Base-by-base conservation (phyloP, 169 alveolate genomes). In the Eimeria brunetti region DNA sequence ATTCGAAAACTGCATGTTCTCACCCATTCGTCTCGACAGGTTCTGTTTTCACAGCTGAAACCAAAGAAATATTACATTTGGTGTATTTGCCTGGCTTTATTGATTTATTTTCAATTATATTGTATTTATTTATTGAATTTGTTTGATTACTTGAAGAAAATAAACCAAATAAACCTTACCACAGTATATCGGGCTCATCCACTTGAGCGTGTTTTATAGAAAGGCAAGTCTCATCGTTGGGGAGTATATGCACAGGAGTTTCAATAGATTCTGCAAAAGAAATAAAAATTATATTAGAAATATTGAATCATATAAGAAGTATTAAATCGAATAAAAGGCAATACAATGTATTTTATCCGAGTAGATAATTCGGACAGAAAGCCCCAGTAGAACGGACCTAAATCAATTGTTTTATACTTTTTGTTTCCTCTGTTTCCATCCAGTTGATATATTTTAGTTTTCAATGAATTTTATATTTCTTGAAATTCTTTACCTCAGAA, bases 1-100 rank as follows among this genome's bases (percentile, higher is more conserved):
- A 18, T n/a, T 27, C 0, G n/a, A 27, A 51, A 2, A 56, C 33
- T 44, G 44, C 1, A 38, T 24, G 2, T 0, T 7, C 95, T 73
- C 44, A 94, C 96, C 96, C 96, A 94, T 53, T 94, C 95, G 78
- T 94, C 96, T 11, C 94, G 5, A 64, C 96, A 94, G 78, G 71
- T 67, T 49, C 69, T 86, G 46, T 36, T 94, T 14, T 94, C 96
- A 38, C 96, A 94, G 93, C 96, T 94, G 89, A 38, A 56, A 46
- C 1, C 58, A 49, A 27, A 27, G 9, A 41, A 81, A 30, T 81
- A 30, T 30, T 81, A 75, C n/a, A 88, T 12, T 27, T 64, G 2
- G 56, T 46, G 7, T 27, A 16, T 53, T 85, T 58, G 80, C 14
- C 6, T 8, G 58, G 58, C 18, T 8, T 80, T 80, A 7, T 80